Evolutionary conservation across 73 alveolate species (phyloP).

Genomic region (Paramecium sonneborni): DNA sequence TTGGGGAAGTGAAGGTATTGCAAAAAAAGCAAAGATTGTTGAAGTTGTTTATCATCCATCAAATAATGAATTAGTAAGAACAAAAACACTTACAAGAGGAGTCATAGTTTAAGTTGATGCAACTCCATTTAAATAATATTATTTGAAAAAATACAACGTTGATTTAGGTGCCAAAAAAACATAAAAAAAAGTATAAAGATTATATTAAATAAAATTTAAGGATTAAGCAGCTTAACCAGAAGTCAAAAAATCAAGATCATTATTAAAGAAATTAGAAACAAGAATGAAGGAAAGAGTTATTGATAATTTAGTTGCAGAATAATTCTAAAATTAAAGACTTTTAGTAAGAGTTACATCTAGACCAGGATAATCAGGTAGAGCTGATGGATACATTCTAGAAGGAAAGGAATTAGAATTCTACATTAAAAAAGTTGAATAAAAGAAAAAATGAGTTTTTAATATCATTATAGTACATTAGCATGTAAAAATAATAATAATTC

Average conservation of each 20-base stretch:
- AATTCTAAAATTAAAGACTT: constrained; percentile 87
- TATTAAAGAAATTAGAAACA: constrained; percentile 72
- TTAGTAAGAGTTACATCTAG: constrained; percentile 97
- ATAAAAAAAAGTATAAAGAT: constrained; percentile 48
- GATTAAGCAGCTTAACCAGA: constrained; percentile 67
- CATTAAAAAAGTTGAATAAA: constrained; percentile 82
- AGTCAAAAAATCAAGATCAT: constrained; percentile 76
- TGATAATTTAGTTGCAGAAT: constrained; percentile 81
- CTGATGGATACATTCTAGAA: constrained; percentile 98
- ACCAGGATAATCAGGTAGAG: constrained; percentile 99
- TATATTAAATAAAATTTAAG: background rate
- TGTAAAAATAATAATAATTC: background rate
- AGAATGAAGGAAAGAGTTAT: constrained; percentile 75
- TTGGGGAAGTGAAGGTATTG: constrained; percentile 90
- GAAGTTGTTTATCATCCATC: constrained; percentile 97
- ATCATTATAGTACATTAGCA: constrained; percentile 22
- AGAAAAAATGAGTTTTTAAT: constrained; percentile 45
- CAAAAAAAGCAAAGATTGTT: constrained; percentile 82
- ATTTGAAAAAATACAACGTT: constrained; percentile 82
- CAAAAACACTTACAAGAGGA: constrained; percentile 96
- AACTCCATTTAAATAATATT: constrained; percentile 96
- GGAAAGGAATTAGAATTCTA: constrained; percentile 97
- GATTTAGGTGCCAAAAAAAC: constrained; percentile 80
- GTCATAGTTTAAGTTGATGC: constrained; percentile 95
- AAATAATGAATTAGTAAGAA: constrained; percentile 98